Evolutionary conservation across 2,329 filamentous ascomycete species (phyloP).

Genomic region (Exophiala spinifera): DNA sequence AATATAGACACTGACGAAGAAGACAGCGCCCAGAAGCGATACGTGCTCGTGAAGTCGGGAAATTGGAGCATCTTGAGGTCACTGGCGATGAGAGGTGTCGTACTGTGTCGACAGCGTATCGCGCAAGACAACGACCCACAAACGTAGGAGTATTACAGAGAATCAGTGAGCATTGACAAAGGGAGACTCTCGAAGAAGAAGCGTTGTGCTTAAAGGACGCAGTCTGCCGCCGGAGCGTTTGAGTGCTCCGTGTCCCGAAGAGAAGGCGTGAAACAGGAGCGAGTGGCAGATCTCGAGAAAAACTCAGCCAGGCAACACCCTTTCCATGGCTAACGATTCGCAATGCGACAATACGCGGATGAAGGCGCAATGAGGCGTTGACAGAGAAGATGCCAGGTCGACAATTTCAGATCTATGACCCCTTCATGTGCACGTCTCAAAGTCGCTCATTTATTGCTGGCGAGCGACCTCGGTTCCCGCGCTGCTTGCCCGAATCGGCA

Average conservation of each 20-base stretch:
- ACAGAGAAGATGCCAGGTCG: not conserved
- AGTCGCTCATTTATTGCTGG: too few species aligned
- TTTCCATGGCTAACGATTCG: too few species aligned
- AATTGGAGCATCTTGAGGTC: conserved; percentile 40
- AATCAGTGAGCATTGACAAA: too few species aligned
- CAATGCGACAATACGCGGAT: not conserved
- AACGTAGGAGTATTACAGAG: too few species aligned
- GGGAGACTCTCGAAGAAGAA: not conserved
- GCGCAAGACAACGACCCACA: too few species aligned
- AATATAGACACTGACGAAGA: conserved; percentile 22
- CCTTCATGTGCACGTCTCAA: too few species aligned
- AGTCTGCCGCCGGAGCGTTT: not conserved
- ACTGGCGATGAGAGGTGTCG: too few species aligned
- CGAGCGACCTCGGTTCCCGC: too few species aligned
- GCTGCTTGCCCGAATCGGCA: too few species aligned
- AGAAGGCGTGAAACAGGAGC: not conserved
- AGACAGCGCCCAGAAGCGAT: conserved; percentile 21
- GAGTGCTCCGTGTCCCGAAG: not conserved
- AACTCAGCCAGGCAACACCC: not conserved
- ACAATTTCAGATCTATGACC: too few species aligned
- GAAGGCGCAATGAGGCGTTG: not conserved
- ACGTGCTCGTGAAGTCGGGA: conserved; percentile 19
- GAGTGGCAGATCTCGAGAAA: not conserved
- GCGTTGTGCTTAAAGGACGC: not conserved
- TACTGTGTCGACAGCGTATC: too few species aligned